Evolutionary conservation across 306 rosid species (phyloP).

Genomic region (Cotoneaster glaucophyllus): DNA sequence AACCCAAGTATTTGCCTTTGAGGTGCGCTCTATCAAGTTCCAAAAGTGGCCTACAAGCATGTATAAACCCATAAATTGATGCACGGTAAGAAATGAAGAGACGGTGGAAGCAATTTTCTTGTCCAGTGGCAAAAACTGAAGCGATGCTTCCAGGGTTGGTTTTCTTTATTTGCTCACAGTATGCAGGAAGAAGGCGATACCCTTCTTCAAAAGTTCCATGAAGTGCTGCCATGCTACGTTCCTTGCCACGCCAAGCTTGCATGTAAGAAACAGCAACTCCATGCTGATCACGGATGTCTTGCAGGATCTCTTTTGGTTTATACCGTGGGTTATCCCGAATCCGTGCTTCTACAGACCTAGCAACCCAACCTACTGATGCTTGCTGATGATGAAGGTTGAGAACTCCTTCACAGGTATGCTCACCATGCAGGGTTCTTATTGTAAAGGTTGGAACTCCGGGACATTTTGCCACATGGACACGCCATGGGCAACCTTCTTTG

Average conservation of each 20-base stretch:
- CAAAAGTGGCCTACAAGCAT: conserved; percentile 96
- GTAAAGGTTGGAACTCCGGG: conserved; percentile 96
- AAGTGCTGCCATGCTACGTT: conserved; percentile 98
- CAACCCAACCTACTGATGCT: conserved; percentile 99
- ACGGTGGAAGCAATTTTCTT: conserved; percentile 84
- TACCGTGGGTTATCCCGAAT: conserved; percentile 90
- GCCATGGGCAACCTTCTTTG: conserved; percentile 99
- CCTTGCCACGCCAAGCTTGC: conserved; percentile 99
- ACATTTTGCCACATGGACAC: conserved; percentile 97
- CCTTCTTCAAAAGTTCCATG: conserved; percentile 99
- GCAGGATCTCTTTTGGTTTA: conserved; percentile 91
- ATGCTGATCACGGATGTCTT: conserved; percentile 93
- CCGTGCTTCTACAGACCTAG: conserved; percentile 93
- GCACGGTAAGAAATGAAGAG: conserved; percentile 84
- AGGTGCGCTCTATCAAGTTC: conserved; percentile 89
- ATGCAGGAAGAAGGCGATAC: conserved; percentile 81
- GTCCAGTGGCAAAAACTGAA: conserved; percentile 90
- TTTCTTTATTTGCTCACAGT: conserved; percentile 86
- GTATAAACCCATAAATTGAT: conserved; percentile 85
- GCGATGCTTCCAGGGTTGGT: conserved; percentile 93
- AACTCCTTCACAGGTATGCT: conserved; percentile 98
- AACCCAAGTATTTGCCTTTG: conserved; percentile 87
- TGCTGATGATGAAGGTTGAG: conserved; percentile 94
- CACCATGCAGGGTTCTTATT: conserved; percentile 78
- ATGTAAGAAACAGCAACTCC: conserved; percentile 99